Evolutionary conservation across 2,329 filamentous ascomycete species (phyloP).

Genomic region (Claviceps pazoutovae): DNA sequence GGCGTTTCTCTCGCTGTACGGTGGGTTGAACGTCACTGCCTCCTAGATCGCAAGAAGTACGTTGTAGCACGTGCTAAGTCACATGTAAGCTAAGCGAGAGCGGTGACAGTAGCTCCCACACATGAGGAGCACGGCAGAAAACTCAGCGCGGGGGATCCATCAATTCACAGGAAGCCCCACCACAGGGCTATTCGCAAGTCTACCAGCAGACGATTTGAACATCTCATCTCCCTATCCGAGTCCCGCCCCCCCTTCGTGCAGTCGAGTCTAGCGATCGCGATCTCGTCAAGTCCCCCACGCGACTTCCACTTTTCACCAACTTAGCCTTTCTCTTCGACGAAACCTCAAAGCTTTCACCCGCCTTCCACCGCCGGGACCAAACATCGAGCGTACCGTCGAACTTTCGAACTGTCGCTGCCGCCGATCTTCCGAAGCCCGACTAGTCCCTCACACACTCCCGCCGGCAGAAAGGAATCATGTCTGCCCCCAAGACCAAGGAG

Average conservation of each 20-base stretch:
- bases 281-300: slow-evolving; percentile 8
- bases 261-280: slow-evolving; percentile 10
- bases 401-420: background rate
- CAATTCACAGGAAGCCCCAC: slow-evolving; percentile 17
- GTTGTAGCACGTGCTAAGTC: slow-evolving; percentile 10
- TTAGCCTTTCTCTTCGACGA: slow-evolving; percentile 13
- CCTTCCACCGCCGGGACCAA: background rate
- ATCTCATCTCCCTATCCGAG: slow-evolving; percentile 15
- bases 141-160: slow-evolving; percentile 20
- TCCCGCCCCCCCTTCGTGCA: slow-evolving; percentile 9
- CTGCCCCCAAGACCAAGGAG: slow-evolving; percentile 25
- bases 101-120: slow-evolving; percentile 28
- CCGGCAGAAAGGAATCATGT: slow-evolving; percentile 9
- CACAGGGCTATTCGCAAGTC: slow-evolving; percentile 23
- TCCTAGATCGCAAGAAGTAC: no score
- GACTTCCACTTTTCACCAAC: slow-evolving; percentile 8
- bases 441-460: background rate
- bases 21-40: no score
- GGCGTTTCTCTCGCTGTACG: no score
- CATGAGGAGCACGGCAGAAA: slow-evolving; percentile 22
- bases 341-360: background rate
- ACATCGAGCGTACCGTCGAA: no score
- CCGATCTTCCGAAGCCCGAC: background rate
- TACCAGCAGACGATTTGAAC: slow-evolving; percentile 13
- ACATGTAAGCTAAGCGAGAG: slow-evolving; percentile 10